phyloP scores from a whole-genome alignment of 2,329 filamentous ascomycete species.

The Epichloe sibirici region DNA sequence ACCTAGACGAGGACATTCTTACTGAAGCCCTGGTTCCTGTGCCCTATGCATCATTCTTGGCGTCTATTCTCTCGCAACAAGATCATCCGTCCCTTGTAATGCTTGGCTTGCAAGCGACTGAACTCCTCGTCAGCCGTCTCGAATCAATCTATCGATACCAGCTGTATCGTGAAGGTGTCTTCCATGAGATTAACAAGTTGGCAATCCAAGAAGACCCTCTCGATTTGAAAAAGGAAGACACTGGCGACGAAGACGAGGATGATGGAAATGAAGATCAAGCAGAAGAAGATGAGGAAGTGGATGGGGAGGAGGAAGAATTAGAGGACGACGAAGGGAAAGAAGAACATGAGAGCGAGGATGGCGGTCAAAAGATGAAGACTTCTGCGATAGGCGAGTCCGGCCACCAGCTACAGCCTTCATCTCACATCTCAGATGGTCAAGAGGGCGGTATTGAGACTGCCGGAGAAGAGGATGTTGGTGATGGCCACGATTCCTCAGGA shows the following conservation, averaged over 20 bases:
- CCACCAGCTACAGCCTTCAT: not conserved
- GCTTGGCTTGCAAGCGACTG: constrained; percentile 76
- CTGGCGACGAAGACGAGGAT: constrained; percentile 9
- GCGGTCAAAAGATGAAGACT: constrained; percentile 15
- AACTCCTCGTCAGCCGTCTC: constrained; percentile 72
- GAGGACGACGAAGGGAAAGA: not conserved
- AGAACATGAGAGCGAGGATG: not conserved
- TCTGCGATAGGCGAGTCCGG: constrained; percentile 3
- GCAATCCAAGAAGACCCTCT: constrained; percentile 36
- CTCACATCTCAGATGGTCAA: constrained; percentile 5
- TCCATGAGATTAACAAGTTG: constrained; percentile 77
- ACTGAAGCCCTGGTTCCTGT: constrained; percentile 77
- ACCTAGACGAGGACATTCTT: constrained; percentile 75
- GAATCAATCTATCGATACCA: constrained; percentile 89
- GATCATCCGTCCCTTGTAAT: constrained; percentile 83
- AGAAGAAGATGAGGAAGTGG: constrained; percentile 10
- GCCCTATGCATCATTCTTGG: constrained; percentile 89
- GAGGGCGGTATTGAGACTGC: constrained; percentile 12
- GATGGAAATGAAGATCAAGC: constrained; percentile 12
- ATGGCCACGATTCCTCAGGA: constrained; percentile 26
- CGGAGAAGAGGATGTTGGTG: constrained; percentile 27
- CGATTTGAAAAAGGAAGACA: constrained; percentile 2
- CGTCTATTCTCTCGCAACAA: constrained; percentile 88
- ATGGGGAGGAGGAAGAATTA: not conserved
- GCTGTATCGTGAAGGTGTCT: constrained; percentile 92